A percentile compares a stretch with the other conserved stretches of the same genome.
phyloP scores from a whole-genome alignment of 192 early-diverging fungal genomes.

The Coemansia sp. region DNA sequence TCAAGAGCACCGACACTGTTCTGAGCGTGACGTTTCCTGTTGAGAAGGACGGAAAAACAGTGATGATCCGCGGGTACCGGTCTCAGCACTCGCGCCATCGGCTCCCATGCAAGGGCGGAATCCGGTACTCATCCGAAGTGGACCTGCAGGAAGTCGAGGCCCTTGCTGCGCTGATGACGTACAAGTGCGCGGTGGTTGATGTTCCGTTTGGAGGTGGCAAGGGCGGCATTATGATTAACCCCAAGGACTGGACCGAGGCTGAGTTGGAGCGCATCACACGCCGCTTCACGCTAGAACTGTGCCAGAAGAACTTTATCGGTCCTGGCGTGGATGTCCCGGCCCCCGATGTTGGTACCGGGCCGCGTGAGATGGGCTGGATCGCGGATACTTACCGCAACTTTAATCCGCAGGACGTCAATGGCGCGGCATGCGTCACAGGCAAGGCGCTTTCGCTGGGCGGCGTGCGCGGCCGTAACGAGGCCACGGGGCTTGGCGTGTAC shows the following conservation, averaged over 20 bases:
- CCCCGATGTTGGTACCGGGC: constrained; percentile 78
- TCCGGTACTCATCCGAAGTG: constrained; percentile 76
- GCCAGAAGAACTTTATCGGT: constrained; percentile 85
- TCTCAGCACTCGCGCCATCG: constrained; percentile 84
- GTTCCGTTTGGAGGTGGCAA: constrained; percentile 82
- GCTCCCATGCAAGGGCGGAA: constrained; percentile 80
- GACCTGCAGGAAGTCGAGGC: constrained; percentile 83
- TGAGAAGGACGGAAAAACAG: constrained; percentile 65
- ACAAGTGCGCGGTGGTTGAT: constrained; percentile 83
- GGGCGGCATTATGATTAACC: constrained; percentile 81
- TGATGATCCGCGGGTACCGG: constrained; percentile 77
- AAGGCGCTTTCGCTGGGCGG: constrained; percentile 78
- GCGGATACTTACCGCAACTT: constrained; percentile 85
- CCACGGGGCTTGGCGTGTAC: constrained; percentile 81
- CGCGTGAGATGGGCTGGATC: constrained; percentile 86
- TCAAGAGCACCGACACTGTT: constrained; percentile 71
- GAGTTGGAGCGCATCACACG: constrained; percentile 82
- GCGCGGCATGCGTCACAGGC: constrained; percentile 81
- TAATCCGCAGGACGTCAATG: constrained; percentile 75
- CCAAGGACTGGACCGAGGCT: constrained; percentile 69
- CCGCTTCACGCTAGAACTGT: constrained; percentile 77
- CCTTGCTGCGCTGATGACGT: constrained; percentile 81
- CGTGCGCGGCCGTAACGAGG: constrained; percentile 79
- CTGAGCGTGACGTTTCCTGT: constrained; percentile 78
- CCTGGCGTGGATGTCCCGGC: constrained; percentile 82